Evolutionary conservation across 192 early-diverging fungal species (phyloP), one percentile per base, ranked within the genome.

Genomic region (Cetraspora pellucida): DNA sequence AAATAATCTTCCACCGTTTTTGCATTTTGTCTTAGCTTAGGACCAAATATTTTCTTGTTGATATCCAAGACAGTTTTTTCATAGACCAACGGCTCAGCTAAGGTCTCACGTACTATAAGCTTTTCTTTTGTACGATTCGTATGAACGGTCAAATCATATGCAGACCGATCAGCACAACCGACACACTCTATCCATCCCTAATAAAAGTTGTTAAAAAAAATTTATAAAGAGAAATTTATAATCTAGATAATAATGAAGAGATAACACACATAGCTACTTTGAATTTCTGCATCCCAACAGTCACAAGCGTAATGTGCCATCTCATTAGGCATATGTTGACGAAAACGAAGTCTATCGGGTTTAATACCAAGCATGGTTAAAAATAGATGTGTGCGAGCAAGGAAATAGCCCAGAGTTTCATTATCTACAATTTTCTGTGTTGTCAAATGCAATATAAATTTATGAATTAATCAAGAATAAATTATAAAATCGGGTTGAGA

Each of bases 301-400:
- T 95, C 97, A 83, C 91, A 92, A 14, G 98, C 97, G 81, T 99
- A 99, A 87, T 99, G 98, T 21, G 98, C 98, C 96, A 99, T 98
- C 87, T 99, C 98, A 86, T 99, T 99, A 52, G 87, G 81, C 93
- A 99, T 95, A 84, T 99, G 98, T 84, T 99, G 97, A 79, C 98
- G 91, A 92, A 99, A 97, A 60, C 97, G 91, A 57, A 99, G 84
- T 30, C 91, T 88, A 31, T 89, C 90, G 17, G 83, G 86, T 78
- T 97, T 91, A 77, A 97, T 95, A 75, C 98, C 98, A 79, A 99
- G 90, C 68, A 89, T 87, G 74, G 88, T 82, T 80, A 99, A 88
- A 87, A 97, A 99, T 67, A 91, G 81, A 82, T 95, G 91, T 81
- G 97, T 97, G 72, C 98, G 93, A 74, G 91, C 96, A 78, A 99